Evolutionary conservation across 179 eudicot species (phyloP).

Genomic region (Nepenthes alata): DNA sequence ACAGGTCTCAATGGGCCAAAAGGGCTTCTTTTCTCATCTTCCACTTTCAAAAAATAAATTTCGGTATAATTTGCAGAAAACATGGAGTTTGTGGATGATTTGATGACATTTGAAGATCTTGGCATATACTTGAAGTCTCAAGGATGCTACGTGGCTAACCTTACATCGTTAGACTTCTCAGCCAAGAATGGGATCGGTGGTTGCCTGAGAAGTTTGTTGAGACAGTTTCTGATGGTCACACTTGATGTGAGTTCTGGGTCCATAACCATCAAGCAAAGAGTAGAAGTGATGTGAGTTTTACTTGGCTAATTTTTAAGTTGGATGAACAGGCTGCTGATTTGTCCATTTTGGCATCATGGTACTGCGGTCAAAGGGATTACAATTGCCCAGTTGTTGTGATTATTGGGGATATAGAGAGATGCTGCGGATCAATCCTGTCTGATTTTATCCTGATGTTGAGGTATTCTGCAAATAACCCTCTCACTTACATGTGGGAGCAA

Average conservation of each 20-base stretch:
- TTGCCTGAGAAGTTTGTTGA: conserved; percentile 55
- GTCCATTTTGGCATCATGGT: conserved; percentile 80
- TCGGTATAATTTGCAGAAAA: conserved; percentile 40
- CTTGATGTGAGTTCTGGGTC: conserved; percentile 46
- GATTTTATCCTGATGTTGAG: conserved; percentile 77
- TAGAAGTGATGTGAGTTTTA: background rate
- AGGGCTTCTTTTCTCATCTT: background rate
- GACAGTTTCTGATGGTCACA: conserved; percentile 40
- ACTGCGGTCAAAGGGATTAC: conserved; percentile 37
- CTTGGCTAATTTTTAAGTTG: background rate
- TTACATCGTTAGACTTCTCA: conserved; percentile 72
- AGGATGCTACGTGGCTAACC: conserved; percentile 75
- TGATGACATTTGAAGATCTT: conserved; percentile 74
- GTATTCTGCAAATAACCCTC: conserved; percentile 20
- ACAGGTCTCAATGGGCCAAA: background rate
- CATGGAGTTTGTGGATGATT: conserved; percentile 86
- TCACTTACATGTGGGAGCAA: background rate
- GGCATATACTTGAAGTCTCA: conserved; percentile 54
- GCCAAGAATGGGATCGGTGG: conserved; percentile 76
- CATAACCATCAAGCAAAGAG: background rate
- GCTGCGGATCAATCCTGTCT: conserved; percentile 63
- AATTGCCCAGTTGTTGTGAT: conserved; percentile 59
- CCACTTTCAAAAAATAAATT: background rate
- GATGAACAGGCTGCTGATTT: conserved; percentile 66
- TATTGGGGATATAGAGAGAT: conserved; percentile 82